Evolutionary conservation across 2,329 filamentous ascomycete genomes (phyloP).

Genomic region (Fusarium concolor): DNA sequence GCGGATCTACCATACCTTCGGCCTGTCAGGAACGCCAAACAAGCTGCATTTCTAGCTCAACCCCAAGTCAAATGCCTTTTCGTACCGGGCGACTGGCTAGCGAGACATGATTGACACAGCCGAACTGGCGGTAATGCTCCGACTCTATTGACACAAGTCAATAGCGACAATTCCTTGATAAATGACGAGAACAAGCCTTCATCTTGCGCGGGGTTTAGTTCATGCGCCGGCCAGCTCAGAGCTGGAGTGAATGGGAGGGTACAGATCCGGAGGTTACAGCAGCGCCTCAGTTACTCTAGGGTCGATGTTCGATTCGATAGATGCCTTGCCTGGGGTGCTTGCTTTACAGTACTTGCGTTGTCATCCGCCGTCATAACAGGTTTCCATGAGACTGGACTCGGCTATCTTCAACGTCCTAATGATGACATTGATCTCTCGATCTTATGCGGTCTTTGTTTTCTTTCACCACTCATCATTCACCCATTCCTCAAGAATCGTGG

Average conservation of each 20-base stretch:
- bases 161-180: constrained; percentile 14
- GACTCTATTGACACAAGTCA: not conserved
- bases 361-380: constrained; percentile 22
- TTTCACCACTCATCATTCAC: constrained; percentile 10
- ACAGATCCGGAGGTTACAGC: constrained; percentile 25
- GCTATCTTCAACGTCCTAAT: constrained; percentile 1
- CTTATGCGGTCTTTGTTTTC: constrained; percentile 1
- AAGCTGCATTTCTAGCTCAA: constrained; percentile 25
- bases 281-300: constrained; percentile 1
- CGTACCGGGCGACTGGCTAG: constrained; percentile 16
- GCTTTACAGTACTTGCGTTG: not conserved
- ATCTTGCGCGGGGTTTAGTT: constrained; percentile 24
- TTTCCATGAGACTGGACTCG: constrained; percentile 6
- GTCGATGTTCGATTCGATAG: constrained; percentile 15
- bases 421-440: constrained; percentile 29
- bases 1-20: constrained; percentile 37
- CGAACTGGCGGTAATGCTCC: constrained; percentile 22
- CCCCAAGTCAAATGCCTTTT: constrained; percentile 13
- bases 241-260: constrained; percentile 12
- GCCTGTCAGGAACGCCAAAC: constrained; percentile 39
- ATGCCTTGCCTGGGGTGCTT: not conserved
- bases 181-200: constrained; percentile 1
- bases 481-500: constrained; percentile 22
- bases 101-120: constrained; percentile 21
- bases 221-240: constrained; percentile 19